These are phyloP conservation scores for Blastomyces parvus DNA, from an alignment of 2,329 filamentous ascomycete genomes.

Conservation along the genomic window DNA sequence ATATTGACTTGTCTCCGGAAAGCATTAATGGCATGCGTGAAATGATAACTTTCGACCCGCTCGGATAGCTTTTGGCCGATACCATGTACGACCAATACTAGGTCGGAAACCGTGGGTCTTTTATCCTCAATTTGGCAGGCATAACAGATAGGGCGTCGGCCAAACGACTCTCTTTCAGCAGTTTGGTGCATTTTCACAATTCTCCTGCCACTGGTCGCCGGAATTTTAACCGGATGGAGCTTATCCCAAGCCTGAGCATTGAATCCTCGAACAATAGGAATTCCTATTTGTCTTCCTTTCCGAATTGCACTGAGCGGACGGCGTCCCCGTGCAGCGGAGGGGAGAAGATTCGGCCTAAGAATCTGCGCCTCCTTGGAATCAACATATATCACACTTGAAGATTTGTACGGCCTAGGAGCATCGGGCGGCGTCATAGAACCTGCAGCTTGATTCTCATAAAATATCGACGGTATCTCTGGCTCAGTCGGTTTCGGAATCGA, in stretches of 20 bases:
- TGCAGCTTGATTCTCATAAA: conserved; percentile 34
- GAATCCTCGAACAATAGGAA: conserved; percentile 84
- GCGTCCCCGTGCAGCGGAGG: conserved; percentile 75
- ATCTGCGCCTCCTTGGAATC: conserved; percentile 69
- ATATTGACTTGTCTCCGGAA: conserved; percentile 80
- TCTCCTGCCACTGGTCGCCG: conserved; percentile 33
- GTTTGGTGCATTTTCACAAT: conserved; percentile 34
- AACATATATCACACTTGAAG: conserved; percentile 79
- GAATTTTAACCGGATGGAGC: conserved; percentile 49
- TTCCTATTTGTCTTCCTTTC: conserved; percentile 71
- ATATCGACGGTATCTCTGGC: conserved; percentile 12
- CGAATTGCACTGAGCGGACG: conserved; percentile 74
- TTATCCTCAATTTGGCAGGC: conserved; percentile 56
- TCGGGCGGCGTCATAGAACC: conserved; percentile 34
- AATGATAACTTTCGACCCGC: conserved; percentile 90
- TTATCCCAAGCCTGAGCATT: conserved; percentile 67
- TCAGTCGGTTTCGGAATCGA: not conserved
- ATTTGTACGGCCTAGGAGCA: conserved; percentile 53
- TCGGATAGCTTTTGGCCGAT: conserved; percentile 96
- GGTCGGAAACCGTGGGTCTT: conserved; percentile 65
- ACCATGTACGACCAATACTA: conserved; percentile 85
- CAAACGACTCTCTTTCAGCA: conserved; percentile 19
- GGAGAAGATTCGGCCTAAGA: conserved; percentile 72
- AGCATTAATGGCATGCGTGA: conserved; percentile 88
- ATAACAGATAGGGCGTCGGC: conserved; percentile 31